These are phyloP conservation scores for Metschnikowia shivogae DNA, from an alignment of 805 yeast genomes.

Conservation along the genomic window DNA sequence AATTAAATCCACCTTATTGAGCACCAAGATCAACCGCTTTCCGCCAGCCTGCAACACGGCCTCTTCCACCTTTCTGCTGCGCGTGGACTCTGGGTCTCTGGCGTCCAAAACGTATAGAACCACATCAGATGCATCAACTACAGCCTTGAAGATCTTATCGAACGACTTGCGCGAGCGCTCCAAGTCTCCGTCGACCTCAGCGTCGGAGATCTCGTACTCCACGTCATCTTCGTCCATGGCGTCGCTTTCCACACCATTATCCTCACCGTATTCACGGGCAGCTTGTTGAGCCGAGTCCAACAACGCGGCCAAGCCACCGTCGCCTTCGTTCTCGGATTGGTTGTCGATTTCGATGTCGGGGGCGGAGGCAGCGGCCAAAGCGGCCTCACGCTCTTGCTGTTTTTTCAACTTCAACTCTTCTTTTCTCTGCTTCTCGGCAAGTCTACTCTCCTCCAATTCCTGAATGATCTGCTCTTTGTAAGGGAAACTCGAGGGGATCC, in stretches of 20 bases:
- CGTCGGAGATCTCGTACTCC: constrained; percentile 40
- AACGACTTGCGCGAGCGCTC: constrained; percentile 86
- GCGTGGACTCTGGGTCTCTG: constrained; percentile 92
- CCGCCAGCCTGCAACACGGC: constrained; percentile 75
- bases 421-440: constrained; percentile 52
- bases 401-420: constrained; percentile 46
- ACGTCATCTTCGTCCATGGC: constrained; percentile 36
- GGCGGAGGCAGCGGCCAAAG: constrained; percentile 34
- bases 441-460: constrained; percentile 64
- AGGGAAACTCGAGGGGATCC: constrained; percentile 93
- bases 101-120: constrained; percentile 93
- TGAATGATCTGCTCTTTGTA: constrained; percentile 79
- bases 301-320: constrained; percentile 71
- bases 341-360: constrained; percentile 39
- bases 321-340: constrained; percentile 34
- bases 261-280: constrained; percentile 71
- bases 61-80: constrained; percentile 88
- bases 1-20: constrained; percentile 89
- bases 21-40: constrained; percentile 77
- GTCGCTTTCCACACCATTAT: constrained; percentile 26
- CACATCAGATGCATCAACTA: constrained; percentile 89
- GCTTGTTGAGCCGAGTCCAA: constrained; percentile 88
- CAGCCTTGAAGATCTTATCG: constrained; percentile 90
- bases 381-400: constrained; percentile 44
- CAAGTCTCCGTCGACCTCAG: constrained; percentile 45